Percentiles rank a stretch among this genome's conserved stretches.
Evolutionary conservation across 768 basidiomycete species (phyloP).

Genomic region (Lentinula aciculospora): DNA sequence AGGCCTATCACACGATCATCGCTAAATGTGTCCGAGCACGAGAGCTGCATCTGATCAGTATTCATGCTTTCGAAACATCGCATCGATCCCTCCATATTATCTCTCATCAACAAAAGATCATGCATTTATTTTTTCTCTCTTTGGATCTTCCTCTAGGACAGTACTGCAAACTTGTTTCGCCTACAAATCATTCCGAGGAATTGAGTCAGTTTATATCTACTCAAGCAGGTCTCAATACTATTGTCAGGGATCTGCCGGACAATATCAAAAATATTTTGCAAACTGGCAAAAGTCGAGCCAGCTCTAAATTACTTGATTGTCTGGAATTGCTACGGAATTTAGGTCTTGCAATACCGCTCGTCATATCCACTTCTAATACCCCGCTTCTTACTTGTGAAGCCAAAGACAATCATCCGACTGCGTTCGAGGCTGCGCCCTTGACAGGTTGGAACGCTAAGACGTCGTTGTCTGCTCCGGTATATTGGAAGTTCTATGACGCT

Average conservation of each 20-base stretch:
- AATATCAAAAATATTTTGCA: slow-evolving; percentile 47
- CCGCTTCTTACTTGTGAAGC: slow-evolving; percentile 43
- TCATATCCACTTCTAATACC: slow-evolving; percentile 30
- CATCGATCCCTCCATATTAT: slow-evolving; percentile 38
- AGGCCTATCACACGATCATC: slow-evolving; percentile 68
- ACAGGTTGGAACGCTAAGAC: slow-evolving; percentile 40
- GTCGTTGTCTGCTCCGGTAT: slow-evolving; percentile 45
- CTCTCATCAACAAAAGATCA: slow-evolving; percentile 48
- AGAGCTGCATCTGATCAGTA: slow-evolving; percentile 53
- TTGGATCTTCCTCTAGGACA: slow-evolving; percentile 60
- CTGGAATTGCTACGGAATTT: slow-evolving; percentile 54
- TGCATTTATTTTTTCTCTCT: slow-evolving; percentile 55
- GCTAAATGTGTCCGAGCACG: slow-evolving; percentile 63
- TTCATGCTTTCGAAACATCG: slow-evolving; percentile 39
- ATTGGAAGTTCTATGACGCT: slow-evolving; percentile 55
- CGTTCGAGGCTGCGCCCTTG: slow-evolving; percentile 37
- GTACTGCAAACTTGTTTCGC: slow-evolving; percentile 60
- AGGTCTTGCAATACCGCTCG: slow-evolving; percentile 55
- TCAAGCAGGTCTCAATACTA: slow-evolving; percentile 39
- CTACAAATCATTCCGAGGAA: slow-evolving; percentile 50
- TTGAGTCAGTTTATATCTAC: slow-evolving; percentile 46
- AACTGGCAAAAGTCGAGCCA: slow-evolving; percentile 52
- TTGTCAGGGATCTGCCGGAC: slow-evolving; percentile 48
- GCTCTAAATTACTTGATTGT: slow-evolving; percentile 55
- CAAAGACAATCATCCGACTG: slow-evolving; percentile 35